These are phyloP conservation scores for Wickerhamomyces kurtzmanii DNA, from an alignment of 805 yeast genomes.

Conservation along the genomic window DNA sequence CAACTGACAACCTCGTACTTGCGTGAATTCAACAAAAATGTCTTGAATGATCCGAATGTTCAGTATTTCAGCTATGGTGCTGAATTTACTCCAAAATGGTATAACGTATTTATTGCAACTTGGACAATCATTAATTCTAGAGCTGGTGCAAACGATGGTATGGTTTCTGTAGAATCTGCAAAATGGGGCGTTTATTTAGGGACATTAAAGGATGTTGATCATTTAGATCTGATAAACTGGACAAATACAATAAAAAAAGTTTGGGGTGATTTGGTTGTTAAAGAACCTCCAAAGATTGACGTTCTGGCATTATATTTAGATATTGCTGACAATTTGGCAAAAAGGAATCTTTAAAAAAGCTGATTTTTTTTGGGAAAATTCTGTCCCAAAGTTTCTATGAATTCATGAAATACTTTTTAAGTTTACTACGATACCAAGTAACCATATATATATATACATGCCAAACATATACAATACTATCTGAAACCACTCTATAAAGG, in stretches of 20 bases:
- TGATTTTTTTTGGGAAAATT: too few species aligned
- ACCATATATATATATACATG: too few species aligned
- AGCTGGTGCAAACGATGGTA: slow-evolving; percentile 69
- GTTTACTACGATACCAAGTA: too few species aligned
- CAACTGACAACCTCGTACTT: slow-evolving; percentile 56
- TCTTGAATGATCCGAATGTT: slow-evolving; percentile 50
- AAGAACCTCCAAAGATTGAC: slow-evolving; percentile 39
- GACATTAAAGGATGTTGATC: slow-evolving; percentile 70
- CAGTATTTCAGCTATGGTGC: slow-evolving; percentile 83
- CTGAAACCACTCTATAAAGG: too few species aligned
- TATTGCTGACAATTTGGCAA: slow-evolving; percentile 55
- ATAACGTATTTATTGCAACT: slow-evolving; percentile 49
- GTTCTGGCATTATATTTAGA: slow-evolving; percentile 59
- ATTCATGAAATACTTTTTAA: too few species aligned
- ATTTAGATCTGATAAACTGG: slow-evolving; percentile 83
- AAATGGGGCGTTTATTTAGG: slow-evolving; percentile 84
- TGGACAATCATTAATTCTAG: slow-evolving; percentile 47
- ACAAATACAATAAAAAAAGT: slow-evolving; percentile 38
- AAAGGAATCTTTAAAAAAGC: slow-evolving; percentile 34
- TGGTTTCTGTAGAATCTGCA: slow-evolving; percentile 70
- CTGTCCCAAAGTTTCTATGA: too few species aligned
- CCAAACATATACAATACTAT: too few species aligned
- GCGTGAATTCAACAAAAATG: slow-evolving; percentile 39
- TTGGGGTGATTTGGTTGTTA: slow-evolving; percentile 2
- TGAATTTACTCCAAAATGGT: slow-evolving; percentile 49